Conservation (phyloP, 2,329 filamentous ascomycete genomes). For the Nigrograna mackinnonii region DNA sequence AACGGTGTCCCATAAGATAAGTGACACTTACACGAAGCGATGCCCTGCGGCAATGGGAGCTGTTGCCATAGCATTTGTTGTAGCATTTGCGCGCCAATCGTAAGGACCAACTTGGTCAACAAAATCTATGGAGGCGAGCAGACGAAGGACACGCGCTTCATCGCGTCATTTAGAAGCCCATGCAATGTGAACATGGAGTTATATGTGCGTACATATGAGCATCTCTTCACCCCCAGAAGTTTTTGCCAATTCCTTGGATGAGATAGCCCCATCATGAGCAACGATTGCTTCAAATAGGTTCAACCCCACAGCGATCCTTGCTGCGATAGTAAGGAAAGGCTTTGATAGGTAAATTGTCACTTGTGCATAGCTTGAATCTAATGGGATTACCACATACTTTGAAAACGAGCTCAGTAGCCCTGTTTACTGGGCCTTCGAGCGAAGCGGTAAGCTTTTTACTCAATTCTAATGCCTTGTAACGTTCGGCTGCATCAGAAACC, state of each 20-base stretch:
- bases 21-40: constrained; percentile 10
- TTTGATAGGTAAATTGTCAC: neutral
- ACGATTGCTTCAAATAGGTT: constrained; percentile 2
- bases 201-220: constrained; percentile 4
- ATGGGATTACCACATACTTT: constrained; percentile 3
- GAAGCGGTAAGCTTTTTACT: constrained; percentile 5
- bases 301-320: constrained; percentile 3
- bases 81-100: constrained; percentile 12
- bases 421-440: constrained; percentile 10
- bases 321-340: constrained; percentile 1
- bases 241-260: neutral
- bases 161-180: neutral
- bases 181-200: too few relatives aligned
- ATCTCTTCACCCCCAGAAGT: constrained; percentile 4
- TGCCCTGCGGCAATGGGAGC: constrained; percentile 13
- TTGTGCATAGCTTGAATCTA: too few relatives aligned
- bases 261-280: constrained; percentile 4
- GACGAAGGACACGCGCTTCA: constrained; percentile 13
- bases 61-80: constrained; percentile 12
- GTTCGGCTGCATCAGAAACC: neutral
- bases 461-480: neutral
- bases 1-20: too few relatives aligned
- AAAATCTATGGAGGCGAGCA: constrained; percentile 10
- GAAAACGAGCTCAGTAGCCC: constrained; percentile 13
- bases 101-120: constrained; percentile 6